Evolutionary conservation across 345 rosid genomes (phyloP).

Genomic region (Pistacia vera): DNA sequence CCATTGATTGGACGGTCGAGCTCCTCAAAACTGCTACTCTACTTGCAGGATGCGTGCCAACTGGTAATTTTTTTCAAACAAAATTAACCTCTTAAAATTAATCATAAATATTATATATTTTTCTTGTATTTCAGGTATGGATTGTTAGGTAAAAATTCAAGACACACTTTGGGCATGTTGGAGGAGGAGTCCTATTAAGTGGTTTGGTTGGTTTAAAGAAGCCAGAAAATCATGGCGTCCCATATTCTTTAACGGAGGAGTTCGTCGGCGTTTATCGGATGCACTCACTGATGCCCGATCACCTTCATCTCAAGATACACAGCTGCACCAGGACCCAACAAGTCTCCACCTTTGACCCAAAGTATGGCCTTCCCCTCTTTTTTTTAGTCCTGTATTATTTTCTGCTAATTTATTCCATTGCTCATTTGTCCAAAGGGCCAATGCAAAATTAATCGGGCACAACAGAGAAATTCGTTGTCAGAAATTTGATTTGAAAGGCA

Average conservation of each 20-base stretch:
- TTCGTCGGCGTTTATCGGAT: slow-evolving; percentile 59
- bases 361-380: slow-evolving; percentile 21
- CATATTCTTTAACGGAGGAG: slow-evolving; percentile 66
- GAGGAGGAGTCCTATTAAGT: slow-evolving; percentile 37
- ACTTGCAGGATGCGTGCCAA: slow-evolving; percentile 61
- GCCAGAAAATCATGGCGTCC: slow-evolving; percentile 57
- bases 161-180: slow-evolving; percentile 57
- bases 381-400: not conserved
- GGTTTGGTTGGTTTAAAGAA: slow-evolving; percentile 55
- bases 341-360: slow-evolving; percentile 40
- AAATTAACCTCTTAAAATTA: no score
- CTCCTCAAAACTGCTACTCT: slow-evolving; percentile 62
- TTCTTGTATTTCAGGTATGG: slow-evolving; percentile 44
- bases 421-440: slow-evolving; percentile 19
- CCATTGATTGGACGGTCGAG: slow-evolving; percentile 72
- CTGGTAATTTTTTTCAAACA: slow-evolving; percentile 30
- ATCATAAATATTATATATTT: not conserved
- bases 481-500: slow-evolving; percentile 44
- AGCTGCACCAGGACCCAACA: slow-evolving; percentile 33
- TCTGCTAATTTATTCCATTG: not conserved
- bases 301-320: slow-evolving; percentile 34
- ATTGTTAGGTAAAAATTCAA: slow-evolving; percentile 60
- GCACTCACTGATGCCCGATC: slow-evolving; percentile 62
- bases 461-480: slow-evolving; percentile 40
- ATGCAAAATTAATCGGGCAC: slow-evolving; percentile 39